Conservation (phyloP, 345 rosid species). For the Eutrema heterophyllum region DNA sequence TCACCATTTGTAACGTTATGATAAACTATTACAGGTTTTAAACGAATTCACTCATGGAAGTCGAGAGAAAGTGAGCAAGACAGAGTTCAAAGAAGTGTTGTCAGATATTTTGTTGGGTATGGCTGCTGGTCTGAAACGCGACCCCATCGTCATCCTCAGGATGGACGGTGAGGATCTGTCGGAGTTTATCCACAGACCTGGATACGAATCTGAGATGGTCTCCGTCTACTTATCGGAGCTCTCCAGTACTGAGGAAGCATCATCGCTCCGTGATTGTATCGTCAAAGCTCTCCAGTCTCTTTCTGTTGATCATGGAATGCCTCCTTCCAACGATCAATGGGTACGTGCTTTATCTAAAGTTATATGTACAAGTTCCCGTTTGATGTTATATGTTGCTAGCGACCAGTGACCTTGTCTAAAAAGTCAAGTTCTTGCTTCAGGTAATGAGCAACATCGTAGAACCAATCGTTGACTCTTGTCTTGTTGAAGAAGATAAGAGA, state of each 20-base stretch:
- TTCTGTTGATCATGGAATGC: conserved; percentile 90
- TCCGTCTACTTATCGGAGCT: conserved; percentile 48
- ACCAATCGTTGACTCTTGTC: conserved; percentile 49
- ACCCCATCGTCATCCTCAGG: conserved; percentile 88
- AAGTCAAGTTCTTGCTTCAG: conserved; percentile 28
- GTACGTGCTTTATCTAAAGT: conserved; percentile 30
- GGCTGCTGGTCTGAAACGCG: conserved; percentile 97
- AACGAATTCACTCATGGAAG: conserved; percentile 86
- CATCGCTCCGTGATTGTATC: conserved; percentile 47
- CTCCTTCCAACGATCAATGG: conserved; percentile 83
- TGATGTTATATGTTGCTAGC: neutral
- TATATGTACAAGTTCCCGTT: neutral
- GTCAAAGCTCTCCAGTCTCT: conserved; percentile 60
- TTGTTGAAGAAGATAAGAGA: conserved; percentile 24
- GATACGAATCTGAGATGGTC: conserved; percentile 61
- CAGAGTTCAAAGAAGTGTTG: conserved; percentile 79
- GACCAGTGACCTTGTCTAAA: neutral
- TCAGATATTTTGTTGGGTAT: conserved; percentile 86
- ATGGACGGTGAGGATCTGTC: conserved; percentile 92
- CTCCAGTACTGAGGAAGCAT: conserved; percentile 31
- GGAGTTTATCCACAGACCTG: conserved; percentile 66
- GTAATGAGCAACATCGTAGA: conserved; percentile 74
- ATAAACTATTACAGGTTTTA: conserved; percentile 49
- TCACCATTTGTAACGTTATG: neutral
- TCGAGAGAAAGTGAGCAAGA: conserved; percentile 73